Evolutionary conservation across 2,329 filamentous ascomycete genomes (phyloP), one percentile per base, ranked within the genome.

Genomic region (Colletotrichum aenigma): DNA sequence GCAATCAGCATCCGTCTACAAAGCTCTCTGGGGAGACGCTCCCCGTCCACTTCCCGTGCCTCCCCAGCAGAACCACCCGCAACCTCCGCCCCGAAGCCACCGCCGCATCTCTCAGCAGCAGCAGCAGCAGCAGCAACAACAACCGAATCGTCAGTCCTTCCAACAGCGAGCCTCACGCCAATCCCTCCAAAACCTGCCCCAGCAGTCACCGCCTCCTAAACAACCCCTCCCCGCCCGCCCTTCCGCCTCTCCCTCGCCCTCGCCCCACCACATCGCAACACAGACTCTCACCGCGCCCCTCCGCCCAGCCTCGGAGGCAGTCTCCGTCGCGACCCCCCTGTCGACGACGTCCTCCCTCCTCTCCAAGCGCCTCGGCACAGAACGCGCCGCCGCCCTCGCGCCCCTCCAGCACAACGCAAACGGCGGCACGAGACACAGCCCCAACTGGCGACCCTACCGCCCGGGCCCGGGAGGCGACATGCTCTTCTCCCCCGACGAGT

Each of bases 291-390:
- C 58, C 66, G 77, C 52, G 74, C 77, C 38, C 67, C 48, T 74
- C 52, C 60, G 52, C 66, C 64, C 71, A 34, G 78, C 34, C 77
- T 74, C 71, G 2, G 69, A 56, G 15, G 52, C 70, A 7, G 26
- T 60, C 21, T 74, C 70, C 34, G 58, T 74, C 16, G 82, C 80
- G 26, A 81, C 79, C 5, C 24, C 56, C 18, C 78, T 80, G 66
- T 83, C 21, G 32, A 79, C 79, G 18, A 79, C 85, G 48, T 86
- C 86, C 66, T 86, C 88, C 6, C 86, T 91, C 34, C 86, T 91
- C 10, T 86, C 88, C 26, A 91, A 91, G 79, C 86, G 90, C 6
- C 80, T 91, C 24, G 89, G 90, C 8, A 83, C 82, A 30, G 86
- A 88, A 67, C 87, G 86, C 71, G 89, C 89, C 1, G 87, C 87